phyloP scores from a whole-genome alignment of 192 early-diverging fungal genomes.

The Backusella morwellensis region DNA sequence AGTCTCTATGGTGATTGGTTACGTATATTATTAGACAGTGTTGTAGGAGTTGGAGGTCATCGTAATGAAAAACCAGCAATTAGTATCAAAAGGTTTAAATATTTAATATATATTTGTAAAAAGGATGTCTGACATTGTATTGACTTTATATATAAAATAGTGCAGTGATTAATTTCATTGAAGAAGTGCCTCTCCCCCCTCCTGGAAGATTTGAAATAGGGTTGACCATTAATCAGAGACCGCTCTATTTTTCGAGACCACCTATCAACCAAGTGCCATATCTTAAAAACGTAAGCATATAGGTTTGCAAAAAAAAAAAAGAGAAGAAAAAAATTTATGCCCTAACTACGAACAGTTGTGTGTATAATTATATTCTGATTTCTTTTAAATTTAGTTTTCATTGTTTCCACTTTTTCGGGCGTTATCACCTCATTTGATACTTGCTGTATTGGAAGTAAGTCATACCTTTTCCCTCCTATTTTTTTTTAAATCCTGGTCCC shows the following conservation, averaged over 20 bases:
- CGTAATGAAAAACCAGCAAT: constrained; percentile 4
- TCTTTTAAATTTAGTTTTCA: constrained; percentile 58
- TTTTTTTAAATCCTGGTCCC: not conserved
- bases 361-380: not conserved
- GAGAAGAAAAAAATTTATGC: not conserved
- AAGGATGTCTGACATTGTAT: not conserved
- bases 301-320: not conserved
- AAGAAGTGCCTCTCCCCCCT: constrained; percentile 76
- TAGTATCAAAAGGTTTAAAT: constrained; percentile 22
- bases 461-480: not conserved
- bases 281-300: constrained; percentile 67
- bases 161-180: constrained; percentile 61
- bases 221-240: constrained; percentile 58
- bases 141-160: not conserved
- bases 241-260: constrained; percentile 69
- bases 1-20: constrained; percentile 78
- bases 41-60: constrained; percentile 47
- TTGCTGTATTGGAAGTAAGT: constrained; percentile 67
- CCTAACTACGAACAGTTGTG: not conserved
- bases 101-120: too few species aligned
- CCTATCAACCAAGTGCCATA: constrained; percentile 71
- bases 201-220: constrained; percentile 76
- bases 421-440: constrained; percentile 60
- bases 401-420: constrained; percentile 71
- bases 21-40: constrained; percentile 51